These are phyloP conservation scores for Allium cepa DNA, from an alignment of 106 monocot genomes.

Conservation along the genomic window DNA sequence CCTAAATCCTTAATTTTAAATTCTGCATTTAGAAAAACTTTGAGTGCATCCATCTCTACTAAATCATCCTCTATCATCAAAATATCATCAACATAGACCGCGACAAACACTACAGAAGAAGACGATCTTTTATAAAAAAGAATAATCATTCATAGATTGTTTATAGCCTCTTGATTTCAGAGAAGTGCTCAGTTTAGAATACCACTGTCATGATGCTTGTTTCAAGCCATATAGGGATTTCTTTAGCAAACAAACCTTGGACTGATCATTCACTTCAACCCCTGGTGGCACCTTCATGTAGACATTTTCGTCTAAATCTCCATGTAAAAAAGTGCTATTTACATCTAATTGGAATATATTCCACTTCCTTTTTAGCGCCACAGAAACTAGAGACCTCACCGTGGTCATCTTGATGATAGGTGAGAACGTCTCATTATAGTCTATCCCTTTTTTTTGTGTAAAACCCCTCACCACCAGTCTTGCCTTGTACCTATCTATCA, in stretches of 20 bases:
- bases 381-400: background rate
- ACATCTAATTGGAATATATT: background rate
- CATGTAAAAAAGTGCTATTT: background rate
- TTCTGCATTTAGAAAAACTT: background rate
- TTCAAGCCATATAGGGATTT: background rate
- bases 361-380: too few relatives aligned
- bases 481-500: background rate
- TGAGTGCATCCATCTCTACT: background rate
- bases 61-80: background rate
- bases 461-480: background rate
- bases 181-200: background rate
- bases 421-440: background rate
- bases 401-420: background rate
- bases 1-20: slow-evolving; percentile 9
- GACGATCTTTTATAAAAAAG: background rate
- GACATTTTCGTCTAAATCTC: background rate
- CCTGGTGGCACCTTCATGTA: background rate
- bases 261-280: background rate
- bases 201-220: background rate
- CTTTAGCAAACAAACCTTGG: background rate
- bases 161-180: background rate
- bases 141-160: background rate
- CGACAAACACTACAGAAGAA: background rate
- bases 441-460: background rate
- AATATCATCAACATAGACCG: slow-evolving; percentile 9